Evolutionary conservation across 2,329 filamentous ascomycete genomes (phyloP).

Genomic region (Ophiostoma montium): DNA sequence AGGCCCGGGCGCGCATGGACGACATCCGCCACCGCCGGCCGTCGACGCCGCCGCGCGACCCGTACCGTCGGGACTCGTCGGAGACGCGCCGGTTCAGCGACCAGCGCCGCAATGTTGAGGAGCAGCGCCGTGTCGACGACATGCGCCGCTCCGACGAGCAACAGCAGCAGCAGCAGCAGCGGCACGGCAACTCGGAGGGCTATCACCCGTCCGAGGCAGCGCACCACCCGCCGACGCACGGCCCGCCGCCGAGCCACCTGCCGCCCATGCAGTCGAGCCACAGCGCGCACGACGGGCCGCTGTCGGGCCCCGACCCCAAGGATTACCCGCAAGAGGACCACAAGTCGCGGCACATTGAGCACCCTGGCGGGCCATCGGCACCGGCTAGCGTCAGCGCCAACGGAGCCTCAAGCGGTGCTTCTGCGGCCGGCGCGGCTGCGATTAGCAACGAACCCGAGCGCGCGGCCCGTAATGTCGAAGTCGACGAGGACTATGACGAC

Average conservation of each 20-base stretch:
- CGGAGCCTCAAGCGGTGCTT: constrained; percentile 14
- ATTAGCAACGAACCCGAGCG: constrained; percentile 54
- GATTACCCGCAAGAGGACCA: constrained; percentile 43
- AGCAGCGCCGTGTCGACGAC: constrained; percentile 46
- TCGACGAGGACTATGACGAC: constrained; percentile 96
- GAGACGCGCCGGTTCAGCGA: constrained; percentile 55
- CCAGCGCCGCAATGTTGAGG: constrained; percentile 35
- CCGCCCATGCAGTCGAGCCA: constrained; percentile 48
- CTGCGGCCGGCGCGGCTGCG: not conserved
- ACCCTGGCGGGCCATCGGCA: constrained; percentile 26
- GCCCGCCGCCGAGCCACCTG: constrained; percentile 43
- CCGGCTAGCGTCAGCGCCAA: not conserved
- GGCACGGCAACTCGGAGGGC: constrained; percentile 52
- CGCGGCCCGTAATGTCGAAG: constrained; percentile 86
- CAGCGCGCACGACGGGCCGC: constrained; percentile 38
- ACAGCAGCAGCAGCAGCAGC: constrained; percentile 38
- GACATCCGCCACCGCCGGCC: constrained; percentile 68
- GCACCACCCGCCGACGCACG: constrained; percentile 59
- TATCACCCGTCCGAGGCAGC: constrained; percentile 91
- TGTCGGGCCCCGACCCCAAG: constrained; percentile 32
- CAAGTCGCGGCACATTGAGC: constrained; percentile 28
- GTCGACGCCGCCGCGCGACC: constrained; percentile 56
- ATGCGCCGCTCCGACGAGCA: constrained; percentile 34
- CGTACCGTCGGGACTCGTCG: constrained; percentile 65
- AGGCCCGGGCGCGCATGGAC: constrained; percentile 73